A percentile compares a stretch with the other conserved stretches of the same genome.
phyloP scores from a whole-genome alignment of 176 grass and related monocot species.

The Oryza meyeriana region DNA sequence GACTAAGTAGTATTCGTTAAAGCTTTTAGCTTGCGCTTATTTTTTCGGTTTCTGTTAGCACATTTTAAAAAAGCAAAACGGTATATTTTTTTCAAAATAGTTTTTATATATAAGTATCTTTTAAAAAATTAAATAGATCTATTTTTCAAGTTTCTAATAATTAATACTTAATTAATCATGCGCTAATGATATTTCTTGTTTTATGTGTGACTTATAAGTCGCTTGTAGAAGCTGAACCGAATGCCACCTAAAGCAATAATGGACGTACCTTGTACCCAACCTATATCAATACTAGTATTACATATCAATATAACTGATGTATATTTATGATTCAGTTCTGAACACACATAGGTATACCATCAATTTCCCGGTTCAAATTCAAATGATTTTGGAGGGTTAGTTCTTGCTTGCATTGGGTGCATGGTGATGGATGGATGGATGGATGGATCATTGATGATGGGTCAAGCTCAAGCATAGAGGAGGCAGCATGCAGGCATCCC shows the following conservation, averaged over 20 bases:
- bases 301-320: neutral
- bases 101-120: too few relatives aligned
- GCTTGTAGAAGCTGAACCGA: too few relatives aligned
- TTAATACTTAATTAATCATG: too few relatives aligned
- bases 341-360: neutral
- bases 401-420: neutral
- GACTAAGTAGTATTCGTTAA: too few relatives aligned
- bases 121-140: too few relatives aligned
- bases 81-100: too few relatives aligned
- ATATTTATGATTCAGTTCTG: neutral
- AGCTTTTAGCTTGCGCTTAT: too few relatives aligned
- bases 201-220: too few relatives aligned
- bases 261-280: neutral
- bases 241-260: neutral
- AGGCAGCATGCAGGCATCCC: neutral
- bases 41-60: too few relatives aligned
- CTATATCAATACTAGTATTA: neutral
- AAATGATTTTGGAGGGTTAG: neutral
- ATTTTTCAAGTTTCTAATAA: too few relatives aligned
- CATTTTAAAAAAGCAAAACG: too few relatives aligned
- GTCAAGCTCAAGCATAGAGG: neutral
- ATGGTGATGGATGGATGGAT: neutral
- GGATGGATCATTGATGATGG: neutral
- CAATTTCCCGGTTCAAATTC: neutral
- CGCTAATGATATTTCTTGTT: too few relatives aligned